phyloP scores from a whole-genome alignment of 352 stramenopile genomes.

The Pythium guiyangense region DNA sequence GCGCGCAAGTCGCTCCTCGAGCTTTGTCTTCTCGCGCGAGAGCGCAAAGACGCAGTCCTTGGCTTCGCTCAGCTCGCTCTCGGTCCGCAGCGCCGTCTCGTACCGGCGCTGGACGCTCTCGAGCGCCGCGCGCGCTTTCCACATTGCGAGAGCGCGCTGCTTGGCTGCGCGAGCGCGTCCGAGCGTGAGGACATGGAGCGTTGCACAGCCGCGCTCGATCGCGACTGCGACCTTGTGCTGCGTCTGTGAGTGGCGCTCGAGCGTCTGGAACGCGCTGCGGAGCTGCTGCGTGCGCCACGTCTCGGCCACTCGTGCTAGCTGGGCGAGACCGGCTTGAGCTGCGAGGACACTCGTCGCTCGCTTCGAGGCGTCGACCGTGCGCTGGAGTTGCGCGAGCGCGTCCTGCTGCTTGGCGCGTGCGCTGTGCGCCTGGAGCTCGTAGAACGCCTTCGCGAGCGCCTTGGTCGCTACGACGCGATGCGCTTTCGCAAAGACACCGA shows the following conservation, averaged over 20 bases:
- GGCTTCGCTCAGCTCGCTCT: slow-evolving; percentile 37
- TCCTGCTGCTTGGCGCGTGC: background rate
- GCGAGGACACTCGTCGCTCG: background rate
- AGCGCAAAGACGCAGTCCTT: slow-evolving; percentile 76
- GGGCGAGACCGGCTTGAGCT: background rate
- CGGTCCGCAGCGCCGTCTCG: slow-evolving; percentile 20
- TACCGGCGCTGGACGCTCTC: slow-evolving; percentile 18
- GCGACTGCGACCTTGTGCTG: background rate
- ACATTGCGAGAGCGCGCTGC: slow-evolving; percentile 16
- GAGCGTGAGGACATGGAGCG: slow-evolving; percentile 21
- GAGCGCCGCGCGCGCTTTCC: slow-evolving; percentile 22
- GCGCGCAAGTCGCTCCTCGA: slow-evolving; percentile 50
- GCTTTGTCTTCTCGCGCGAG: slow-evolving; percentile 49
- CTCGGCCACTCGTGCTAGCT: background rate
- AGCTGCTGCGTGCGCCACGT: slow-evolving; percentile 1
- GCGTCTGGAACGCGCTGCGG: background rate
- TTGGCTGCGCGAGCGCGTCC: slow-evolving; percentile 12
- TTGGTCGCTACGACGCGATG: slow-evolving; percentile 8
- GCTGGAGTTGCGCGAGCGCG: background rate
- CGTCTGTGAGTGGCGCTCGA: background rate
- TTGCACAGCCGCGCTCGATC: slow-evolving; percentile 16
- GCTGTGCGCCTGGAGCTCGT: slow-evolving; percentile 1
- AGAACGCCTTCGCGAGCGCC: slow-evolving; percentile 8
- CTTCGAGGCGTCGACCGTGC: background rate
- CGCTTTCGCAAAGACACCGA: slow-evolving; percentile 1